Conservation (phyloP, 129 eudicot species). For the Lactuca sativa region DNA sequence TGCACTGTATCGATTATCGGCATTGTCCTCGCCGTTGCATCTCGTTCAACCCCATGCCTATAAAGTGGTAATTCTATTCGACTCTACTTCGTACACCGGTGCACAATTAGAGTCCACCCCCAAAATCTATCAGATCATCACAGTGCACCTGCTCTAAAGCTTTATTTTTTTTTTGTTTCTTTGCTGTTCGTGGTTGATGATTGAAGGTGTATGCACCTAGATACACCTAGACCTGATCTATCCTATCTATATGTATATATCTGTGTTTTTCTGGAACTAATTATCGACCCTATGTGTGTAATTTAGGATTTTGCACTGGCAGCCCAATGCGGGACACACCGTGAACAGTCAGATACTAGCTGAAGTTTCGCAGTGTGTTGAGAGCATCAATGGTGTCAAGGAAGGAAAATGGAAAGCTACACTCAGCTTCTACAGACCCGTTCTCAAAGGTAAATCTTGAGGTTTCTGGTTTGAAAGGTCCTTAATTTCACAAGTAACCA, state of each 20-base stretch:
- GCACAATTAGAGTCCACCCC: not conserved
- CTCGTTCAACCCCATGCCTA: slow-evolving; percentile 24
- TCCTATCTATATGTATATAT: not conserved
- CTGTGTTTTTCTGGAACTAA: not conserved
- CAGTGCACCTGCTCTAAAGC: not conserved
- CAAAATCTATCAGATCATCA: not conserved
- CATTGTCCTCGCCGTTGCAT: not conserved
- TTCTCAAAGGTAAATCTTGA: slow-evolving; percentile 52
- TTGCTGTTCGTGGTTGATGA: too few species aligned
- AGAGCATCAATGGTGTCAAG: slow-evolving; percentile 84
- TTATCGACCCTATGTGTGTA: not conserved
- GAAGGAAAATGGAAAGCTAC: slow-evolving; percentile 89
- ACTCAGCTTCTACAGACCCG: slow-evolving; percentile 77
- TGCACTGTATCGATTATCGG: not conserved
- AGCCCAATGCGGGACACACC: slow-evolving; percentile 80
- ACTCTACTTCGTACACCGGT: not conserved
- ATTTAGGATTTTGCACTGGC: slow-evolving; percentile 91
- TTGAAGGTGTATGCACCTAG: too few species aligned
- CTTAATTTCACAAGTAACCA: too few species aligned
- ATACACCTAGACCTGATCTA: not conserved
- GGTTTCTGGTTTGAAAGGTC: too few species aligned
- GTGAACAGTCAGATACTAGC: slow-evolving; percentile 74
- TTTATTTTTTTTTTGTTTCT: not conserved
- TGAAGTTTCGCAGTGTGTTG: slow-evolving; percentile 84
- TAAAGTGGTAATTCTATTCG: slow-evolving; percentile 28